Conservation (phyloP, 179 eudicot genomes). For the Corrigiola litoralis region DNA sequence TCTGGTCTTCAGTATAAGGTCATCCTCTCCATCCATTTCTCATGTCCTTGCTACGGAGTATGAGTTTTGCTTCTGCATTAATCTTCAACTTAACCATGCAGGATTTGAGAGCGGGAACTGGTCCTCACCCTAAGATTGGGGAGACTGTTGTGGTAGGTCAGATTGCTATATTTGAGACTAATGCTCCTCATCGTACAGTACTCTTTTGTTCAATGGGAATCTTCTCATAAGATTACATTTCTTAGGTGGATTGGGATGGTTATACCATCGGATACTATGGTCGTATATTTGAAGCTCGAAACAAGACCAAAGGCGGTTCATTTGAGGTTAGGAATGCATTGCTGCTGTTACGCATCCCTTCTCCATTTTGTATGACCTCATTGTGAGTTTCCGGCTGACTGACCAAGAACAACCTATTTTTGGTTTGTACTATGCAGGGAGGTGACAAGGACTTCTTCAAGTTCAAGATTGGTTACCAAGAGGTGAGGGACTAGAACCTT, state of each 20-base stretch:
- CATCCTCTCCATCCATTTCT: not conserved
- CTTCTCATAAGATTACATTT: not conserved
- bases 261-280: conserved; percentile 98
- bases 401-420: conserved; percentile 4
- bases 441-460: conserved; percentile 81
- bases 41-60: not conserved
- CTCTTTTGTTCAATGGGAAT: not conserved
- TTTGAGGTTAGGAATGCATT: conserved; percentile 57
- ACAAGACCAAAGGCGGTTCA: conserved; percentile 97
- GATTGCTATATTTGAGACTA: not conserved
- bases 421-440: conserved; percentile 51
- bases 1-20: conserved; percentile 97
- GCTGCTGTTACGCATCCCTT: not conserved
- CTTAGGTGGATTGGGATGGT: conserved; percentile 98
- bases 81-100: conserved; percentile 35
- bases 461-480: conserved; percentile 74
- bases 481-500: conserved; percentile 38
- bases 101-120: conserved; percentile 82
- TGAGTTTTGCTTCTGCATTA: not conserved
- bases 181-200: not conserved
- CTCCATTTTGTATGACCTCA: not conserved
- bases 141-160: conserved; percentile 80
- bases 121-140: conserved; percentile 68
- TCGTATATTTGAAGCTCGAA: conserved; percentile 97
- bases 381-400: too few species aligned